Percentiles rank a stretch among this genome's conserved stretches.
These are phyloP conservation scores for Carex scoparia DNA, from an alignment of 176 grass and related monocot genomes.

Conservation along the genomic window DNA sequence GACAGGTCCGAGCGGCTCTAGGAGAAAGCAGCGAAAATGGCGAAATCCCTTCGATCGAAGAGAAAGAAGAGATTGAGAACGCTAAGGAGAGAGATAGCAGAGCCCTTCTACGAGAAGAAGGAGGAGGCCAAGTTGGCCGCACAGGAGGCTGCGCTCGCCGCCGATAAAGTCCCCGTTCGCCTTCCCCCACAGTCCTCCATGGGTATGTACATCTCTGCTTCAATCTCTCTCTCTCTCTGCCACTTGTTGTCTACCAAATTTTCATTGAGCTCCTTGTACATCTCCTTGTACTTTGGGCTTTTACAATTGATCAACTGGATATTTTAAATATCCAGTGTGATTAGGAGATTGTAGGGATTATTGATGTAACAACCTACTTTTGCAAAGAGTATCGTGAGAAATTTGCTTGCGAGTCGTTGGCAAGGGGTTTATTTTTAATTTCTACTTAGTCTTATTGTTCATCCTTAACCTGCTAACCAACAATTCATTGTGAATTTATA, in stretches of 20 bases:
- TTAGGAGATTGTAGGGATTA: background rate
- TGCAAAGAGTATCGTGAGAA: background rate
- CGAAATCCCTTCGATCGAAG: slow-evolving; percentile 89
- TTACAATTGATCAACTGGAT: background rate
- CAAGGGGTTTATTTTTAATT: background rate
- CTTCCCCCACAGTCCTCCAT: slow-evolving; percentile 32
- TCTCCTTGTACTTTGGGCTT: background rate
- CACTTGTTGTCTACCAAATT: background rate
- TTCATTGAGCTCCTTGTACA: background rate
- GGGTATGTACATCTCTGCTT: background rate
- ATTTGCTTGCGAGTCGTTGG: background rate
- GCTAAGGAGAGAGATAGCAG: slow-evolving; percentile 61
- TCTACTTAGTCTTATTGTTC: background rate
- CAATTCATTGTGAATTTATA: background rate
- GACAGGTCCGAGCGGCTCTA: slow-evolving; percentile 17
- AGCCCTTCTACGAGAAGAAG: slow-evolving; percentile 98
- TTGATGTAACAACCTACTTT: background rate
- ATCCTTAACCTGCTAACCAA: background rate
- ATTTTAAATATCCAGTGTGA: background rate
- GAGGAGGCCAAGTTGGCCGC: slow-evolving; percentile 76
- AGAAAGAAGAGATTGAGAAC: slow-evolving; percentile 80
- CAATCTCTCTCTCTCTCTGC: background rate
- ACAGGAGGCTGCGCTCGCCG: slow-evolving; percentile 75
- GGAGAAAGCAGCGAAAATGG: slow-evolving; percentile 45
- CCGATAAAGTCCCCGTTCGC: slow-evolving; percentile 53